A percentile compares a stretch with the other conserved stretches of the same genome.
Conservation (phyloP, 2,329 filamentous ascomycete genomes). For the Pseudopyrenochaeta lycopersici region DNA sequence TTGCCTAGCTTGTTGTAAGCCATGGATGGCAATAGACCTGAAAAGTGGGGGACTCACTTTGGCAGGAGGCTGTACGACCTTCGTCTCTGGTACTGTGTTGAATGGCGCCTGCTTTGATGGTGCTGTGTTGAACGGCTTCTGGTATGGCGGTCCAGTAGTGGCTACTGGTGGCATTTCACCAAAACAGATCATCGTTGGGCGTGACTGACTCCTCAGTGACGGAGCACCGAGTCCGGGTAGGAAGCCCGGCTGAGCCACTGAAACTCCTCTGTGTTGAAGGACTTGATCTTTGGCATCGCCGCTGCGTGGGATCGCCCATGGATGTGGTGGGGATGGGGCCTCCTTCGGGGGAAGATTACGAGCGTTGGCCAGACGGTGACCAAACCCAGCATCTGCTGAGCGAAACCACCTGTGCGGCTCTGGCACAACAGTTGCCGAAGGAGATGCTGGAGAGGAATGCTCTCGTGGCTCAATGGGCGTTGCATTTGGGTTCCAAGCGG, state of each 20-base stretch:
- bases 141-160: neutral
- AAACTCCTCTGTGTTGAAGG: no score
- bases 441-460: neutral
- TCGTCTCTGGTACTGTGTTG: no score
- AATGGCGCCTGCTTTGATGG: neutral
- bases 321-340: neutral
- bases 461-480: neutral
- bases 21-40: neutral
- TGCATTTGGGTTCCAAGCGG: neutral
- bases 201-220: neutral
- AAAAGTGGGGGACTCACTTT: neutral
- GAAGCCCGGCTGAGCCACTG: neutral
- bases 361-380: conserved; percentile 11
- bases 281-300: no score
- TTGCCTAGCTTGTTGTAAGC: conserved; percentile 10
- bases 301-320: neutral
- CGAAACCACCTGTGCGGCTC: neutral
- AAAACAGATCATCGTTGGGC: neutral
- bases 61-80: neutral
- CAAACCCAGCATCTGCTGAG: neutral
- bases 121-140: neutral
- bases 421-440: neutral
- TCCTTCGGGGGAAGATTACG: neutral
- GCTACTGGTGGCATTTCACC: neutral
- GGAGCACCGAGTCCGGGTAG: neutral